Conservation (phyloP, 2,329 filamentous ascomycete genomes). For the Coniochaeta sp. region DNA sequence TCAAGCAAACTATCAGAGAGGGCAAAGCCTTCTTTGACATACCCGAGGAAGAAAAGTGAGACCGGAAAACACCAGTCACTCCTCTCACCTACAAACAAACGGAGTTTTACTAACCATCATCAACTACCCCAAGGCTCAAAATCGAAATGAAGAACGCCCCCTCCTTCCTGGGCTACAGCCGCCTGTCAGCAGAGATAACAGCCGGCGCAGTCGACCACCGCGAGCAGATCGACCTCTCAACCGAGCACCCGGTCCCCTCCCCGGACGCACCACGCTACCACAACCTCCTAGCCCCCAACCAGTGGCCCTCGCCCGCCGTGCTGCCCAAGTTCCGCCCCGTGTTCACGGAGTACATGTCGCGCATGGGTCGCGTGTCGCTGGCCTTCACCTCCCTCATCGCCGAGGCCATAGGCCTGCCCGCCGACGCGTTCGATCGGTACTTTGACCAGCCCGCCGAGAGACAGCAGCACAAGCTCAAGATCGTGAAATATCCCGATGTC, state of each 20-base stretch:
- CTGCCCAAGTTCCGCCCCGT: constrained; percentile 61
- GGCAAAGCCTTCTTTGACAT: constrained; percentile 72
- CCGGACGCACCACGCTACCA: constrained; percentile 60
- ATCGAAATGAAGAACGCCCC: constrained; percentile 69
- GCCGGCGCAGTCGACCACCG: constrained; percentile 70
- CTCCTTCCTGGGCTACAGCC: constrained; percentile 64
- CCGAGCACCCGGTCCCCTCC: constrained; percentile 60
- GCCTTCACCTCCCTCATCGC: constrained; percentile 75
- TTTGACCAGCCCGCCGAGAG: constrained; percentile 51
- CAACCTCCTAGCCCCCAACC: constrained; percentile 69
- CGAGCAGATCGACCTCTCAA: constrained; percentile 82
- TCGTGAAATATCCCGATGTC: constrained; percentile 79
- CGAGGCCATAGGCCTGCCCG: constrained; percentile 68
- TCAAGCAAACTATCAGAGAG: constrained; percentile 56
- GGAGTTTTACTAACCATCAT: neutral
- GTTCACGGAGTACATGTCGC: constrained; percentile 68
- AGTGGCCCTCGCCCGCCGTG: constrained; percentile 62
- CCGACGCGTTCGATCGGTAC: constrained; percentile 66
- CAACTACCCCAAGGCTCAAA: constrained; percentile 36
- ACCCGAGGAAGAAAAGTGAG: constrained; percentile 64
- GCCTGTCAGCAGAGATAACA: constrained; percentile 61
- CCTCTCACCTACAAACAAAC: neutral
- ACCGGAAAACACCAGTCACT: neutral
- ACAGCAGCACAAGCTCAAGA: constrained; percentile 81
- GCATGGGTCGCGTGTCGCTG: constrained; percentile 66